These are phyloP conservation scores for Thoreauomyces humboldtii DNA, from an alignment of 192 early-diverging fungal genomes.

Conservation along the genomic window DNA sequence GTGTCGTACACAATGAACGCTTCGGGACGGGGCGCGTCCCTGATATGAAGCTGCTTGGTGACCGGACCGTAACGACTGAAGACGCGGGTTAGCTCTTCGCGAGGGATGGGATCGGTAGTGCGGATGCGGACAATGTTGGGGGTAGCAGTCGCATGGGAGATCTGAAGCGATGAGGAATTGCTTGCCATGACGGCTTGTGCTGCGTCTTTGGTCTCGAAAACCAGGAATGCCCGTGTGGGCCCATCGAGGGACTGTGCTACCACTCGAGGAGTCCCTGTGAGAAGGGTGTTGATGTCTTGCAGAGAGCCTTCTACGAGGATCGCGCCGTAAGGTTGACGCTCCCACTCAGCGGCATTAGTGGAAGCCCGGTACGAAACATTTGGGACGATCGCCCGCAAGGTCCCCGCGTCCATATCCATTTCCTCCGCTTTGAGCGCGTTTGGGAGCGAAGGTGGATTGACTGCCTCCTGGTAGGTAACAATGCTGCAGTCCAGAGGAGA, in stretches of 20 bases:
- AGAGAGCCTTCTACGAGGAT: background rate
- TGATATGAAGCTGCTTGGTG: background rate
- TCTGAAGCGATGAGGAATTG: too few species aligned
- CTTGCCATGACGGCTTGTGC: background rate
- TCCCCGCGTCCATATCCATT: background rate
- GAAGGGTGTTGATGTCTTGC: too few species aligned
- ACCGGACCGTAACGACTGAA: slow-evolving; percentile 27
- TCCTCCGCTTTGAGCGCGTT: background rate
- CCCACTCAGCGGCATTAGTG: background rate
- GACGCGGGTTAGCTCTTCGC: slow-evolving; percentile 18
- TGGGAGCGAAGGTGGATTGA: background rate
- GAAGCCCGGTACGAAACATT: background rate
- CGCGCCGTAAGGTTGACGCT: background rate
- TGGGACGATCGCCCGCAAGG: background rate
- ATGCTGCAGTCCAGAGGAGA: background rate
- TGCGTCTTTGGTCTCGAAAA: background rate
- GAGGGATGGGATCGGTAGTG: slow-evolving; percentile 3
- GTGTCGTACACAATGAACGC: slow-evolving; percentile 14
- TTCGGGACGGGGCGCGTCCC: background rate
- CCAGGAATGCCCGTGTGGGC: background rate
- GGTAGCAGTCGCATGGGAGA: background rate
- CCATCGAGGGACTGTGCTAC: background rate
- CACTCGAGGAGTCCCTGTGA: too few species aligned
- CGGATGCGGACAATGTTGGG: slow-evolving; percentile 13
- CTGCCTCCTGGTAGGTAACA: background rate